Percentiles rank a stretch among this genome's conserved stretches.
Evolutionary conservation across 2,329 filamentous ascomycete species (phyloP).

Genomic region (Cladosporium sp.): DNA sequence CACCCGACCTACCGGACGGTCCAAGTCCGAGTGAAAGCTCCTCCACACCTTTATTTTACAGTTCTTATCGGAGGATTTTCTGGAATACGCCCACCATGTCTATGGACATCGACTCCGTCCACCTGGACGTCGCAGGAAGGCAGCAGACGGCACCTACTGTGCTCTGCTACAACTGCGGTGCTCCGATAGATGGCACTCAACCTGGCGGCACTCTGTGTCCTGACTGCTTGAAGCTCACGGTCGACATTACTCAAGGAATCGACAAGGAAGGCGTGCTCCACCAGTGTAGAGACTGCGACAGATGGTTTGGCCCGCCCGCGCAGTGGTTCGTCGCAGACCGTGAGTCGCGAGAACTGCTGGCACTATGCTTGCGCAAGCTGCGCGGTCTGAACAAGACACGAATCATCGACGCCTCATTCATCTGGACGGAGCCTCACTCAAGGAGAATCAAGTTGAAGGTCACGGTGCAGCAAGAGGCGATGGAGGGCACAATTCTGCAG

Average conservation of each 20-base stretch:
- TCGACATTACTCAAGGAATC: conserved; percentile 88
- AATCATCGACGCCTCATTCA: conserved; percentile 91
- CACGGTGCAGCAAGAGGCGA: conserved; percentile 73
- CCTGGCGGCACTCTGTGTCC: conserved; percentile 84
- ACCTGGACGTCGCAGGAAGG: conserved; percentile 17
- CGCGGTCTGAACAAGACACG: conserved; percentile 81
- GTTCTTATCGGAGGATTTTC: not conserved
- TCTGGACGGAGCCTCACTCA: conserved; percentile 98
- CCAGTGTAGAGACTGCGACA: conserved; percentile 89
- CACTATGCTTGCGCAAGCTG: conserved; percentile 83
- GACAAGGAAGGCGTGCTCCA: conserved; percentile 85
- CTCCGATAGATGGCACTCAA: conserved; percentile 85
- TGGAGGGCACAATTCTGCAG: conserved; percentile 67
- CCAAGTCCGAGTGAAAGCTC: not conserved
- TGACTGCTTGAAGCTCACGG: conserved; percentile 89
- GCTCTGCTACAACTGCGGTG: conserved; percentile 96
- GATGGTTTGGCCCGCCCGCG: conserved; percentile 80
- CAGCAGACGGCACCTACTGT: conserved; percentile 52
- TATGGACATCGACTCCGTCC: conserved; percentile 33
- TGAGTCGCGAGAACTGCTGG: conserved; percentile 88
- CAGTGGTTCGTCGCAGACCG: conserved; percentile 80
- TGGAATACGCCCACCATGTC: conserved; percentile 25
- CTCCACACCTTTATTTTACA: not conserved
- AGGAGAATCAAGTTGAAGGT: conserved; percentile 89
- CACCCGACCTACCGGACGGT: not conserved